Percentiles rank a stretch among this genome's conserved stretches.
Evolutionary conservation across 805 yeast species (phyloP).

Genomic region (Ogataea kodamae): DNA sequence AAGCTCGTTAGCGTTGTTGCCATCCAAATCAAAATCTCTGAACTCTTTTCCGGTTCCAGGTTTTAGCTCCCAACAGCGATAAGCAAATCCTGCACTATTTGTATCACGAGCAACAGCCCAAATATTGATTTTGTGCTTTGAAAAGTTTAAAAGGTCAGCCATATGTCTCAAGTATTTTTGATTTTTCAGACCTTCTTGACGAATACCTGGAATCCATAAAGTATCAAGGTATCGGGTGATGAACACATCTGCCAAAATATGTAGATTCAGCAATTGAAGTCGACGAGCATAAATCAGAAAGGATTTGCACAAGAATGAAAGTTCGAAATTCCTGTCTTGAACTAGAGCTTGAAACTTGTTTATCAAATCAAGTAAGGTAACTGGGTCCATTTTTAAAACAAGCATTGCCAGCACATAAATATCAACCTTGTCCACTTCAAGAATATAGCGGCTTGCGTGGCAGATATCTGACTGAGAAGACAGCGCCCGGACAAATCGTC

Average conservation of each 20-base stretch:
- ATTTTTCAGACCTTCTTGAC: slow-evolving; percentile 4
- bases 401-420: slow-evolving; percentile 9
- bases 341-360: slow-evolving; percentile 8
- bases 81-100: slow-evolving; percentile 16
- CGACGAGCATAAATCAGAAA: slow-evolving; percentile 25
- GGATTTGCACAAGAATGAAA: slow-evolving; percentile 14
- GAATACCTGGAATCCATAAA: slow-evolving; percentile 25
- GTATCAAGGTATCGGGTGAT: slow-evolving; percentile 13
- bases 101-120: slow-evolving; percentile 13
- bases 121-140: slow-evolving; percentile 8
- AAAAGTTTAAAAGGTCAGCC: slow-evolving; percentile 17
- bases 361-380: slow-evolving; percentile 14
- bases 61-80: slow-evolving; percentile 27
- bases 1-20: slow-evolving; percentile 1
- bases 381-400: slow-evolving; percentile 19
- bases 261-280: slow-evolving; percentile 20
- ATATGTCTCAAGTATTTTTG: slow-evolving; percentile 20
- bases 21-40: slow-evolving; percentile 1
- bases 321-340: slow-evolving; percentile 8
- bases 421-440: neutral
- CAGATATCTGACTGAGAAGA: neutral
- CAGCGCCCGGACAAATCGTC: neutral
- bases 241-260: slow-evolving; percentile 14
- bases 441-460: neutral
- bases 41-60: slow-evolving; percentile 10